These are phyloP conservation scores for Thinopyrum elongatum DNA, from an alignment of 176 grass and related monocot genomes.

Conservation along the genomic window DNA sequence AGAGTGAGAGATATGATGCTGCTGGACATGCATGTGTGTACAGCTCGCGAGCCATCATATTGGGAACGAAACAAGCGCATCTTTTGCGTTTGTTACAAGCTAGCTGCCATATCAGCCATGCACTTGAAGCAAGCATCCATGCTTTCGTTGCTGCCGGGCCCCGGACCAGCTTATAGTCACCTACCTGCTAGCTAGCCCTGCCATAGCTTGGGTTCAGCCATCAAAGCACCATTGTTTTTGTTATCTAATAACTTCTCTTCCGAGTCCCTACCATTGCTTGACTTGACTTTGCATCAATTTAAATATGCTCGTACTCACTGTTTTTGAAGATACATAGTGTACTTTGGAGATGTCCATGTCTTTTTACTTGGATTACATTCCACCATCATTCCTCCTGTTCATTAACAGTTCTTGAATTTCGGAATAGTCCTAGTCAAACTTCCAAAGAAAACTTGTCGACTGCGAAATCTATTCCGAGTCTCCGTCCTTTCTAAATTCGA, in stretches of 20 bases:
- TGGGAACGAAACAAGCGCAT: conserved; percentile 5
- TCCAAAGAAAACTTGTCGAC: too few species aligned
- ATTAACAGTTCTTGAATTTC: too few species aligned
- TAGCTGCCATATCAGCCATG: conserved; percentile 11
- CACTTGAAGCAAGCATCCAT: not conserved
- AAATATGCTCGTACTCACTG: not conserved
- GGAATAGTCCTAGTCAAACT: too few species aligned
- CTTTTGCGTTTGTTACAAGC: conserved; percentile 60
- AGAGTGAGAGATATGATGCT: not conserved
- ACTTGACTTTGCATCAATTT: not conserved
- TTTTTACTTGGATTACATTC: too few species aligned
- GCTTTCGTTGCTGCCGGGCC: not conserved
- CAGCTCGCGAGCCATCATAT: not conserved
- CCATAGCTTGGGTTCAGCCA: not conserved
- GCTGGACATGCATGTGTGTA: not conserved
- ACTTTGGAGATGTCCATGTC: too few species aligned
- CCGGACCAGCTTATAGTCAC: conserved; percentile 5
- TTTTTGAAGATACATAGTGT: not conserved
- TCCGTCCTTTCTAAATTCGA: too few species aligned
- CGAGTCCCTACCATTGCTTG: not conserved
- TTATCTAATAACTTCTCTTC: not conserved
- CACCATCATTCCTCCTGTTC: too few species aligned
- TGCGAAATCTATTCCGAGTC: too few species aligned
- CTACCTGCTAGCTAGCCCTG: not conserved
- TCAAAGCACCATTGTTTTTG: not conserved